Evolutionary conservation across 345 rosid species (phyloP), one percentile per base, ranked within the genome.

Genomic region (Orychophragmus violaceus): DNA sequence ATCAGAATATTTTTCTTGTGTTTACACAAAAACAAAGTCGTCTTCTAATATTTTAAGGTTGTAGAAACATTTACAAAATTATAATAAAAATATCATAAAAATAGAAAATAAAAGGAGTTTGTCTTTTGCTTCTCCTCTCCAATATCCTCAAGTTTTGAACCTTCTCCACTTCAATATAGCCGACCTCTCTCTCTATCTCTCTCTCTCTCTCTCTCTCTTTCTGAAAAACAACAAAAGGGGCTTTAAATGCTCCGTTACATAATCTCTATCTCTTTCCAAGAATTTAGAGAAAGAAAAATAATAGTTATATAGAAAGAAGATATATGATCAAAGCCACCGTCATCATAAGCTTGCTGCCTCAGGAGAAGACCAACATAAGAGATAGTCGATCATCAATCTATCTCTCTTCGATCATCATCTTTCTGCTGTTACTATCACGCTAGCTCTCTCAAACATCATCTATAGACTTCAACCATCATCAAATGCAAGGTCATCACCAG

Each of bases 321-420:
- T 64, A 62, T 62, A 55, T 76, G 75, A 77, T 77, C 72, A 64
- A 77, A 66, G 66, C 77, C 77, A 78, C 80, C 76, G 86, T 76
- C 51, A 59, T 62, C 62, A 39, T 21, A 23, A 23, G 23, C 57
- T 42, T 22, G 46, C 62, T 70, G 21, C 36, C 72, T 45, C 64
- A 55, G 71, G 53, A 46, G 71, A 35, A 64, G 65, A 46, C 37
- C 48, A 35, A 49, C 66, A 72, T 28, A 72, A 37, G 61, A 65
- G 49, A 49, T n/a, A n/a, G n/a, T 19, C 23, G 32, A 72, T 25
- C 36, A 46, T 61, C 54, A 61, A n/a, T n/a, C n/a, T n/a, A 61
- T 52, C 74, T 81, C 77, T 0, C 80, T 33, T 18, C 74, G 57
- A 72, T 62, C 82, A 79, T 66, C 87, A 81, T 30, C 79, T 54